These are phyloP conservation scores for Pythium brachiatum DNA, from an alignment of 352 stramenopile species.

Conservation along the genomic window DNA sequence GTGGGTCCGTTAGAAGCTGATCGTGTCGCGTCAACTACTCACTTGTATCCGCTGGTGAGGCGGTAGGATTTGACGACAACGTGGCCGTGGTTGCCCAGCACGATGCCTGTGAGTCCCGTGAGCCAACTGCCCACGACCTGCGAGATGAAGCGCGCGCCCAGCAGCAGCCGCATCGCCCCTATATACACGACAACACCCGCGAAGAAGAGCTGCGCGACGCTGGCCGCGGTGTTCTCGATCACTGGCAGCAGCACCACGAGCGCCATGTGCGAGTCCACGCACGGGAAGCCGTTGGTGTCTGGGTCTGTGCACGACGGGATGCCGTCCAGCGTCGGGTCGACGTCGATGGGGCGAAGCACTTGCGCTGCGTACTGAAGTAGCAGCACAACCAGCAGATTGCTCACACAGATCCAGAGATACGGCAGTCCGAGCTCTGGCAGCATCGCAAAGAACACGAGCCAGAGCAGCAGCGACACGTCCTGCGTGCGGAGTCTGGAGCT, in stretches of 20 bases:
- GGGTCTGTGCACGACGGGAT: constrained; percentile 34
- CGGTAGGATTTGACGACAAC: constrained; percentile 44
- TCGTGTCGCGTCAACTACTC: constrained; percentile 9
- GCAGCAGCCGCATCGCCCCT: constrained; percentile 30
- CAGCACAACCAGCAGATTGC: constrained; percentile 51
- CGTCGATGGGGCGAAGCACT: constrained; percentile 50
- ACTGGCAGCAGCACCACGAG: constrained; percentile 64
- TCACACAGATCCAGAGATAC: constrained; percentile 66
- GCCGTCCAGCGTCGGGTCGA: constrained; percentile 30
- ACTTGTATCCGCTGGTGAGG: constrained; percentile 48
- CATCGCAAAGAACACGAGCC: constrained; percentile 64
- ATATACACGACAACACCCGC: constrained; percentile 35
- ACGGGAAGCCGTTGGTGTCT: constrained; percentile 59
- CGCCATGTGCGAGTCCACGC: constrained; percentile 73
- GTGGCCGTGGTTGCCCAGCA: constrained; percentile 61
- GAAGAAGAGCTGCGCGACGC: constrained; percentile 25
- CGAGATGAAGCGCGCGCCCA: constrained; percentile 48
- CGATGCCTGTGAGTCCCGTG: constrained; percentile 50
- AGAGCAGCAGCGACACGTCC: constrained; percentile 64
- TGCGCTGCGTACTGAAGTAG: constrained; percentile 45
- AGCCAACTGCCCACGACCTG: constrained; percentile 64
- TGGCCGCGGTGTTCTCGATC: constrained; percentile 39
- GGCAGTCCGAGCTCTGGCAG: constrained; percentile 53
- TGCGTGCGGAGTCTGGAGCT: constrained; percentile 55
- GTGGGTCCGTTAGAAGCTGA: too few relatives aligned